These are phyloP conservation scores for Termitomyces sp. DNA, from an alignment of 1,284 basidiomycete genomes.

Conservation along the genomic window DNA sequence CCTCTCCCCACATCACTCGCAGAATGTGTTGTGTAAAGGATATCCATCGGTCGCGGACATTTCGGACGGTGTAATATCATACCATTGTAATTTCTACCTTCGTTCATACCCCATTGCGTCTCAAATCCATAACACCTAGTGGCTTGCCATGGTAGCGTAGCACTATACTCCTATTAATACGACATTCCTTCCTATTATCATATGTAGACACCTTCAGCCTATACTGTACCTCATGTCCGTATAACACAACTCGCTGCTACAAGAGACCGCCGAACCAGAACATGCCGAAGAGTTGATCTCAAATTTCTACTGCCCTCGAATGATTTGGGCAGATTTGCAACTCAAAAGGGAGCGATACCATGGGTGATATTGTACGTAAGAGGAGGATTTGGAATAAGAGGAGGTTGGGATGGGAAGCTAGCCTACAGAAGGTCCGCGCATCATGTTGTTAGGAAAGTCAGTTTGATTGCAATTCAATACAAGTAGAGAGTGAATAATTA, in stretches of 20 bases:
- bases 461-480: not conserved
- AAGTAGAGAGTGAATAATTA: not conserved
- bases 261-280: not conserved
- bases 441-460: not conserved
- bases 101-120: not conserved
- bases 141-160: not conserved
- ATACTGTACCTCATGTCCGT: not conserved
- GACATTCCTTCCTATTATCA: not conserved
- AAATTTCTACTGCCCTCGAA: not conserved
- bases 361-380: not conserved
- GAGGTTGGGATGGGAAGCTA: not conserved
- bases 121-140: not conserved
- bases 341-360: not conserved
- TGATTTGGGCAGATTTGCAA: not conserved
- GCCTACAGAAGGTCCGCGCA: not conserved
- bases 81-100: not conserved
- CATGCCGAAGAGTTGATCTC: not conserved
- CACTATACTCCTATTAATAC: not conserved
- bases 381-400: not conserved
- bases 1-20: constrained; percentile 17
- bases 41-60: not conserved
- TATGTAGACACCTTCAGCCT: not conserved
- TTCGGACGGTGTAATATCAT: not conserved
- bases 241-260: not conserved
- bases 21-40: constrained; percentile 8